Base-by-base conservation (phyloP, 2,329 filamentous ascomycete species). In the Diaporthe australafricana region DNA sequence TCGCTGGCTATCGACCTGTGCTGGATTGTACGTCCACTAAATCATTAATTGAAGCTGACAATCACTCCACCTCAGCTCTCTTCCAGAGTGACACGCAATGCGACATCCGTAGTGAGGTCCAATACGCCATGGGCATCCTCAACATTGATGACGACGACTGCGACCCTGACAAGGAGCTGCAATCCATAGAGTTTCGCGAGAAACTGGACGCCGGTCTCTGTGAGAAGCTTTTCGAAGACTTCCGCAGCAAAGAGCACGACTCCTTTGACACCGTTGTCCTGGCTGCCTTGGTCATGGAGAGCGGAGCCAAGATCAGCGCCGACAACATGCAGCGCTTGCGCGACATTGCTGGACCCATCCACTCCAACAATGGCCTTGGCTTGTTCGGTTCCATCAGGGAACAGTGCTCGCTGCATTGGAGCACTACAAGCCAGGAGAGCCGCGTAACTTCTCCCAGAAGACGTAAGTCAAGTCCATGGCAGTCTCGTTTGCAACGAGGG, bases 181-280 rank as follows among this genome's bases (percentile, higher is more conserved):
- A 22, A 5, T 47, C 57, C 17, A 22, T 25, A 30, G 25, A 27
- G 12, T 40, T 69, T 63, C 67, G 70, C 38, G 20, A 42, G 16
- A 70, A 63, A 30, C 67, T 72, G 17, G 56, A 74, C 62, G 38
- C 68, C 22, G 62, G 68, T 22, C 47, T 72, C 45, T 68, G 72
- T 20, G 67, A 63, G 38, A 30, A 45, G 52, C 55, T 74, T 6
- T 56, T 74, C 42, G 25, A 45, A 32, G 56, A 56, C 38, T 72
- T 62, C 40, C 57, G 68, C 30, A 45, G 35, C 16, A 48, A 30
- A 27, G 62, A 71, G 48, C 11, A 27, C 25, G 60, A 90, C 27
- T 76, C 76, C 70, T 66, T 62, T 38, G 47, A 62, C 27, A 63
- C 40, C 38, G 71, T 75, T 45, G 17, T 78, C 17, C 65, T 73